These are phyloP conservation scores for Lolium rigidum DNA, from an alignment of 176 grass and related monocot genomes.

Conservation along the genomic window DNA sequence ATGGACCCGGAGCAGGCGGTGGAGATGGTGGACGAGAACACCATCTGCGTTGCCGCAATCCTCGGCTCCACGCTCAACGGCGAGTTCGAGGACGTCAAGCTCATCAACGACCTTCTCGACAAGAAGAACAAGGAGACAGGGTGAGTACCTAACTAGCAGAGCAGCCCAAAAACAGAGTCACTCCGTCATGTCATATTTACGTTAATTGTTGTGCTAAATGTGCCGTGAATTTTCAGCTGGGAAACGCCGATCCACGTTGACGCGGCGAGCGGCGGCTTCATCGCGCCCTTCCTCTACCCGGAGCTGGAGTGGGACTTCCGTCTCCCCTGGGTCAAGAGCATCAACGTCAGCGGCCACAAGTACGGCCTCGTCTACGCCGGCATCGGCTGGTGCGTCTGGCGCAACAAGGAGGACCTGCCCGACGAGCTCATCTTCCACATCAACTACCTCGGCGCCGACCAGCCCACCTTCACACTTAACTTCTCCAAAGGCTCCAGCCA, in stretches of 20 bases:
- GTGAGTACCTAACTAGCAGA: slow-evolving; percentile 25
- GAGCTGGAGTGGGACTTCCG: slow-evolving; percentile 96
- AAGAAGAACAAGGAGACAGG: slow-evolving; percentile 77
- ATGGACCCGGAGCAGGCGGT: slow-evolving; percentile 97
- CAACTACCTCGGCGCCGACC: slow-evolving; percentile 97
- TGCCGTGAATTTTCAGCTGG: slow-evolving; percentile 48
- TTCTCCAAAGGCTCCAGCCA: slow-evolving; percentile 99
- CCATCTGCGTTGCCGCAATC: slow-evolving; percentile 94
- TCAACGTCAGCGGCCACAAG: slow-evolving; percentile 99
- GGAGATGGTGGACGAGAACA: slow-evolving; percentile 95
- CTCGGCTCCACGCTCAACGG: slow-evolving; percentile 97
- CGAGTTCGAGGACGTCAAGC: slow-evolving; percentile 99
- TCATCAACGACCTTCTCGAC: slow-evolving; percentile 74
- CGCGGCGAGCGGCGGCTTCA: slow-evolving; percentile 97
- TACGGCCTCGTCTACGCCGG: slow-evolving; percentile 99
- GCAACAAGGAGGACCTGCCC: slow-evolving; percentile 88
- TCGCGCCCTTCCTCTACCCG: slow-evolving; percentile 98
- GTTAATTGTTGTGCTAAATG: background rate
- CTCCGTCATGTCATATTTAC: too few relatives aligned
- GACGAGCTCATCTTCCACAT: slow-evolving; percentile 99
- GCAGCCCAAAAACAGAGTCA: background rate
- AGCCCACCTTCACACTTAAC: slow-evolving; percentile 97
- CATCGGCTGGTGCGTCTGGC: slow-evolving; percentile 92
- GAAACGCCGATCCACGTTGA: slow-evolving; percentile 88
- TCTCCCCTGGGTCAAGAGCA: slow-evolving; percentile 91